Percentiles rank a stretch among this genome's conserved stretches.
phyloP scores from a whole-genome alignment of 2,329 filamentous ascomycete species.

The Grosmannia huntii region DNA sequence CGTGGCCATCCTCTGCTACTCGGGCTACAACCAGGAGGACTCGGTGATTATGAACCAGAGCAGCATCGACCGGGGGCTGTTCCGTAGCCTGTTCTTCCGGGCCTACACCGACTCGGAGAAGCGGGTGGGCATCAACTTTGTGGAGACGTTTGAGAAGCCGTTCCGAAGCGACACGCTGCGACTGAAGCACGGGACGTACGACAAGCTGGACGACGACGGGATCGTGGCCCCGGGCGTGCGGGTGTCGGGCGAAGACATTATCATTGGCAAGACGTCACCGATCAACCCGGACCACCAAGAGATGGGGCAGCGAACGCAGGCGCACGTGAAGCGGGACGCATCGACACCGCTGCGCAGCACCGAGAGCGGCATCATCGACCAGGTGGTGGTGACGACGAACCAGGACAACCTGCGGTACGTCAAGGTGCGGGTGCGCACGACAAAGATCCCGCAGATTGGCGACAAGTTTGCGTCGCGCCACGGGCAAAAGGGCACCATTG shows the following conservation, averaged over 20 bases:
- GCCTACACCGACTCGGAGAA: constrained; percentile 97
- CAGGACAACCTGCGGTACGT: constrained; percentile 90
- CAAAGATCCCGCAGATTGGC: constrained; percentile 95
- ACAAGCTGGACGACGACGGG: constrained; percentile 95
- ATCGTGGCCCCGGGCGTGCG: constrained; percentile 88
- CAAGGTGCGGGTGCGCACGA: constrained; percentile 93
- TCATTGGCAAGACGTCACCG: constrained; percentile 96
- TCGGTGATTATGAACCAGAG: constrained; percentile 99
- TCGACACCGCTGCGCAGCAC: constrained; percentile 91
- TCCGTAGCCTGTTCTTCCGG: constrained; percentile 95
- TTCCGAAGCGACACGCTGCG: constrained; percentile 77
- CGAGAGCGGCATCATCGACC: constrained; percentile 92
- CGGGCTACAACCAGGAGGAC: constrained; percentile 99
- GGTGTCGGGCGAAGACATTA: constrained; percentile 95
- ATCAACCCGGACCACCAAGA: constrained; percentile 89
- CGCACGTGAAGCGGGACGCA: constrained; percentile 87
- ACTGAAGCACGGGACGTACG: constrained; percentile 89
- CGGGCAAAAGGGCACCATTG: constrained; percentile 98
- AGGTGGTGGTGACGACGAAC: constrained; percentile 87
- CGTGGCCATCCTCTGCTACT: constrained; percentile 94
- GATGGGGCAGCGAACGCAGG: constrained; percentile 77
- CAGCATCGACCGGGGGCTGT: constrained; percentile 92
- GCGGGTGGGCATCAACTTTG: constrained; percentile 81
- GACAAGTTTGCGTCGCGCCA: constrained; percentile 99
- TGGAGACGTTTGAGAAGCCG: constrained; percentile 94